These are phyloP conservation scores for Xylariaceae sp. DNA, from an alignment of 2,329 filamentous ascomycete genomes.

Conservation along the genomic window DNA sequence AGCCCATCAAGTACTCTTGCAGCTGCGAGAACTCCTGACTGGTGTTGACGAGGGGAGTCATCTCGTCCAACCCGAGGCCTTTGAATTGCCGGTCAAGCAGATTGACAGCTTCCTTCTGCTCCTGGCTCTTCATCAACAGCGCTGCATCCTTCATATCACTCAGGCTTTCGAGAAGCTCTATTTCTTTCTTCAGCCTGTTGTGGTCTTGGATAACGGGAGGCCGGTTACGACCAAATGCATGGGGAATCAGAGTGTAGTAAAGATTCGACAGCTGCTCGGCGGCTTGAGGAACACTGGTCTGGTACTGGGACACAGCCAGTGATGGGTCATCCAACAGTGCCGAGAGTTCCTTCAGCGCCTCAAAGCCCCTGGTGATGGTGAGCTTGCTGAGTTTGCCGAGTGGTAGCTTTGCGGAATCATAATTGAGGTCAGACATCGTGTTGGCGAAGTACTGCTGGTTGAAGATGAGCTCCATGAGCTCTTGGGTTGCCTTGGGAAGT, in stretches of 20 bases:
- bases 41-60: conserved; percentile 56
- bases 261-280: conserved; percentile 63
- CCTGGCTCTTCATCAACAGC: conserved; percentile 57
- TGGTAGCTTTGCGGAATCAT: conserved; percentile 69
- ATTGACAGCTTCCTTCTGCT: conserved; percentile 46
- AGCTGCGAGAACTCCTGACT: conserved; percentile 60
- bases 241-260: conserved; percentile 78
- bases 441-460: conserved; percentile 64
- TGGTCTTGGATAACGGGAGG: conserved; percentile 59
- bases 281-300: conserved; percentile 29
- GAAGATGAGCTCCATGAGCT: conserved; percentile 76
- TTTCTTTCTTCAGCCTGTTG: conserved; percentile 60
- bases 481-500: conserved; percentile 44
- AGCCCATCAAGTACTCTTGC: conserved; percentile 57
- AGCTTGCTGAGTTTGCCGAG: conserved; percentile 76
- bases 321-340: conserved; percentile 51
- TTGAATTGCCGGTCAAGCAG: conserved; percentile 65
- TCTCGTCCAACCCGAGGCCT: conserved; percentile 65
- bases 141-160: conserved; percentile 79
- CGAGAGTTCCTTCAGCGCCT: conserved; percentile 68
- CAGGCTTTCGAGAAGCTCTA: conserved; percentile 72
- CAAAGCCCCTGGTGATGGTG: conserved; percentile 68
- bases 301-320: conserved; percentile 38
- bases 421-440: conserved; percentile 60
- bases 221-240: conserved; percentile 62